phyloP scores from a whole-genome alignment of 2,329 filamentous ascomycete genomes.

The Pseudocercospora cruenta region DNA sequence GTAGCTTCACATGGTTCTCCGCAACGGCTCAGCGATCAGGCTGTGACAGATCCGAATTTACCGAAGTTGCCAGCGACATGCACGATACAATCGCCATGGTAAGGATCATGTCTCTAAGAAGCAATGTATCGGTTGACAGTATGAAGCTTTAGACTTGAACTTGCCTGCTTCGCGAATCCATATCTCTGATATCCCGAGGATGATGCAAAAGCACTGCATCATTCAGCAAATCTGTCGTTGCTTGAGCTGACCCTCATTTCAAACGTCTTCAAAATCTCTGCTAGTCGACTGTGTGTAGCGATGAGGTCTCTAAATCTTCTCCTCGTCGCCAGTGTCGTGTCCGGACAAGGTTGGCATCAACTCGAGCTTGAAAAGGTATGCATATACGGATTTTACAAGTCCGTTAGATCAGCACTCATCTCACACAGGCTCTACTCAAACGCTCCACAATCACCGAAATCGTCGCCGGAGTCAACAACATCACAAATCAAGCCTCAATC shows the following conservation, averaged over 20 bases:
- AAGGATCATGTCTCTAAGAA: too few species aligned
- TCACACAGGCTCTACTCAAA: background rate
- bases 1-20: background rate
- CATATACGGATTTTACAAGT: too few species aligned
- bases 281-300: too few species aligned
- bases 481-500: slow-evolving; percentile 6
- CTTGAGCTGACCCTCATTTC: background rate
- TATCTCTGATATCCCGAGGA: background rate
- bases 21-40: background rate
- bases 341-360: background rate
- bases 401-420: too few species aligned
- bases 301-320: background rate
- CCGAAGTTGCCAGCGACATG: background rate
- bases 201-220: background rate
- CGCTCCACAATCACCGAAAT: background rate
- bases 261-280: background rate
- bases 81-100: background rate
- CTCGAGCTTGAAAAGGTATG: background rate
- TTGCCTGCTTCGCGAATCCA: background rate
- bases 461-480: slow-evolving; percentile 7
- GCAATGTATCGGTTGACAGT: background rate
- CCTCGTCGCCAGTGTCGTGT: background rate
- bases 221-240: background rate
- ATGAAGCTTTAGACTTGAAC: background rate
- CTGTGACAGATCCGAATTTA: background rate